Base-by-base conservation (phyloP, 371 early-diverging fungal species). In the Umbelopsis sp. region DNA sequence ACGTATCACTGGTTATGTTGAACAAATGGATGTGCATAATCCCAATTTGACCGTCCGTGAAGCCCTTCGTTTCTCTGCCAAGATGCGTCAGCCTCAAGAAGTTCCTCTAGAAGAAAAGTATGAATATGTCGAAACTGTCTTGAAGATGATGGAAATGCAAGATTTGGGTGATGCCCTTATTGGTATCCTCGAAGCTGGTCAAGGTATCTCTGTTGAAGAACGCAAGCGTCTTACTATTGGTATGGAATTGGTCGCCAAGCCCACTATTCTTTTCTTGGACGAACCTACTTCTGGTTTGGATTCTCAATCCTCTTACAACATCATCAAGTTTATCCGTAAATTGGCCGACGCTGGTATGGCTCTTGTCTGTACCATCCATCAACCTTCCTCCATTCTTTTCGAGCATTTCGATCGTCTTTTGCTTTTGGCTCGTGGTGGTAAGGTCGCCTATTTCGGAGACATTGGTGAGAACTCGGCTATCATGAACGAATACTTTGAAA, bases 271-370 rank as follows among this genome's bases (percentile, higher is more conserved):
- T 22, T 89, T 90, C 80, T 74, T 91, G 57, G 93, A 93, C 72
- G 92, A 93, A 72, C 93, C 92, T n/a, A 91, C 91, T 3, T 88
- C 89, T 50, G 92, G 91, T 14, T 72, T 91, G 10, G 75, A 88
- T 64, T 74, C 77, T 2, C 76, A 80, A 57, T 74, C 77, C 12
- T 81, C 90, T 3, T 80, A 85, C 73, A 87, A 87, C 72, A 85
- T 92, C 51, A 73, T 90, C 66, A 69, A 80, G 37, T 73, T 88
- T 63, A 76, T 91, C 62, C 81, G 80, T 70, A 82, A 85, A 48
- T 73, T 91, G 68, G 80, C 89, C 10, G 79, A 75, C 24, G 73
- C 74, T 37, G 85, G 86, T 3, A 80, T 78, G 64, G 80, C 84
- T 35, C 70, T 85, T 65, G 71, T 86, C 20, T 88, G 88, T 74